These are phyloP conservation scores for Fraxinus sp. DNA, from an alignment of 305 asterid genomes.

Conservation along the genomic window DNA sequence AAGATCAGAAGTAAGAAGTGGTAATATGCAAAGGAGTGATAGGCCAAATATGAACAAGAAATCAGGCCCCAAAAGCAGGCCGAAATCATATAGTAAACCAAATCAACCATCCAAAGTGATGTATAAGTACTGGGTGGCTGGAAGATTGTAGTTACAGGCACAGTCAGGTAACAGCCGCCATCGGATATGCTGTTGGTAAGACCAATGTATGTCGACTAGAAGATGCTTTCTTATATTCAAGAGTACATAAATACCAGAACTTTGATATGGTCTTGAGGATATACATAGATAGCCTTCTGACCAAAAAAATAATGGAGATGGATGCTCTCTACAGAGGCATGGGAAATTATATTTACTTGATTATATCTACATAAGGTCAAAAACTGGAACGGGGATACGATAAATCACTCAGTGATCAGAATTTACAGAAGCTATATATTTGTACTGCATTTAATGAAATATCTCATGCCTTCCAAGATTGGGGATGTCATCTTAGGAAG, in stretches of 20 bases:
- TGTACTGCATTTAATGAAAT: not conserved
- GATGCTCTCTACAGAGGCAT: not conserved
- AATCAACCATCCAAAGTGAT: not conserved
- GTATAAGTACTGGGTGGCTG: not conserved
- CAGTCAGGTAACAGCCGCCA: constrained; percentile 4
- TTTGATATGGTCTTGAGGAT: not conserved
- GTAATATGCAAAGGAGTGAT: not conserved
- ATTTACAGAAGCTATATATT: not conserved
- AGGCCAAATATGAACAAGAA: not conserved
- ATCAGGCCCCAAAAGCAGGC: constrained; percentile 1
- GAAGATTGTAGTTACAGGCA: not conserved
- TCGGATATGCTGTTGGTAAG: not conserved
- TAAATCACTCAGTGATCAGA: not conserved
- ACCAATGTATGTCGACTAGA: not conserved
- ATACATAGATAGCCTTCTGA: not conserved
- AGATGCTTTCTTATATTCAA: constrained; percentile 5
- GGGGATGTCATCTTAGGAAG: not conserved
- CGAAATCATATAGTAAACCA: not conserved
- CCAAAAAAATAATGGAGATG: not conserved
- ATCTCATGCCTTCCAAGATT: not conserved
- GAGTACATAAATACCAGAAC: not conserved
- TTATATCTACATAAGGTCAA: not conserved
- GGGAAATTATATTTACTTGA: not conserved
- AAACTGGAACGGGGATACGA: not conserved
- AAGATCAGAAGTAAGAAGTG: not conserved